phyloP scores from a whole-genome alignment of 225 moss, liverwort and hornwort species.

The Thuidium tamariscinum region DNA sequence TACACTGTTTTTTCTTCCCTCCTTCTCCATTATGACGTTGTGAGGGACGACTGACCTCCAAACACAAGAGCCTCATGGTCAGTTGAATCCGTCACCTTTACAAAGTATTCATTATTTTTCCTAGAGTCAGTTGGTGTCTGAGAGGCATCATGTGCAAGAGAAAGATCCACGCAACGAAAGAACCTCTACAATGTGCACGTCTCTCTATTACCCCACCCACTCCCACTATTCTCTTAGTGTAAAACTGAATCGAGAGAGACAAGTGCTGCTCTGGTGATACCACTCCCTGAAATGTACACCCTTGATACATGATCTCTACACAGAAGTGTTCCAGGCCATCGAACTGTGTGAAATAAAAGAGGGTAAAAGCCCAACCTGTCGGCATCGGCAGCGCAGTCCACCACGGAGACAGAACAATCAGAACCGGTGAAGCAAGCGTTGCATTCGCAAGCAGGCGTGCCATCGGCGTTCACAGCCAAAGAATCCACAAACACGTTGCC shows the following conservation, averaged over 20 bases:
- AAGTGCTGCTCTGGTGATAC: not conserved
- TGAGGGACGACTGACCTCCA: not conserved
- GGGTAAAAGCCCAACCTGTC: slow-evolving; percentile 11
- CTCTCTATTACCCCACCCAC: not conserved
- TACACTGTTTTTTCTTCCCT: not conserved
- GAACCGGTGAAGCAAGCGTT: slow-evolving; percentile 41
- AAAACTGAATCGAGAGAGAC: not conserved
- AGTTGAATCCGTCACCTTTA: not conserved
- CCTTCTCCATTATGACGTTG: not conserved
- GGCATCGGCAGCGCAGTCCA: slow-evolving; percentile 11
- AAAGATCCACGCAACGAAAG: not conserved
- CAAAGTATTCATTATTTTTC: not conserved
- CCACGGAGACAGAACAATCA: slow-evolving; percentile 30
- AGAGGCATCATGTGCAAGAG: not conserved
- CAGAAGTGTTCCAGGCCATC: not conserved
- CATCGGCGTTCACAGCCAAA: not conserved
- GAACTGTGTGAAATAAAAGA: not conserved
- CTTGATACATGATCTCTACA: not conserved
- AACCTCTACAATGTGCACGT: not conserved
- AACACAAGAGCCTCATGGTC: not conserved
- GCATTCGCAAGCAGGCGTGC: slow-evolving; percentile 49
- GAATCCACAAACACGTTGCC: slow-evolving; percentile 54
- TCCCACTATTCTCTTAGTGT: not conserved
- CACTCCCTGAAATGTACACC: not conserved
- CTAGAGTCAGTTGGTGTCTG: not conserved